phyloP scores from a whole-genome alignment of 2,329 filamentous ascomycete species.

The Aurifilum marmelostoma region DNA sequence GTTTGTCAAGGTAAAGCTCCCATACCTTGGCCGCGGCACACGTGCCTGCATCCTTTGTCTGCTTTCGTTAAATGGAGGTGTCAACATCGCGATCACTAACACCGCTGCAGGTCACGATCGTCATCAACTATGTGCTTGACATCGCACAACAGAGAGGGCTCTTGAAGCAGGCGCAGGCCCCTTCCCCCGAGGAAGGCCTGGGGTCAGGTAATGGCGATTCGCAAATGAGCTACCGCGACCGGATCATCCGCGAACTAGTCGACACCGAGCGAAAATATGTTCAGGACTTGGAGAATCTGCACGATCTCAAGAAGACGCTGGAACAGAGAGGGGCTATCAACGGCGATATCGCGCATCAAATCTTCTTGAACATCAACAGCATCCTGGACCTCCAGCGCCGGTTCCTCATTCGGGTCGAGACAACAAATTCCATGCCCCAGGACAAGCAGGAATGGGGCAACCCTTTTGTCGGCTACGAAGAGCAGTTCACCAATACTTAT shows the following conservation, averaged over 20 bases:
- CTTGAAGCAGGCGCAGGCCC: slow-evolving; percentile 54
- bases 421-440: slow-evolving; percentile 82
- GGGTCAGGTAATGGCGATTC: slow-evolving; percentile 39
- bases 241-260: slow-evolving; percentile 89
- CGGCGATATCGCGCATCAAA: slow-evolving; percentile 88
- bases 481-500: slow-evolving; percentile 82
- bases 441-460: slow-evolving; percentile 88
- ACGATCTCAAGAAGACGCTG: slow-evolving; percentile 86
- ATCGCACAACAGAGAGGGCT: slow-evolving; percentile 78
- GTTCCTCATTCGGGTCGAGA: slow-evolving; percentile 94
- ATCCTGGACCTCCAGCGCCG: slow-evolving; percentile 94
- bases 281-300: slow-evolving; percentile 91
- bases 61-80: background rate
- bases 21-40: background rate
- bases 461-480: slow-evolving; percentile 84
- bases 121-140: slow-evolving; percentile 91
- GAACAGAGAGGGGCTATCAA: slow-evolving; percentile 87
- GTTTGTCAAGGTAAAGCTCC: slow-evolving; percentile 77
- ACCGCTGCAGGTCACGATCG: slow-evolving; percentile 71
- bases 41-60: background rate
- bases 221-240: slow-evolving; percentile 76
- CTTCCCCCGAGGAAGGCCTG: slow-evolving; percentile 57
- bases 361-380: slow-evolving; percentile 94
- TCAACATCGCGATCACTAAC: background rate
- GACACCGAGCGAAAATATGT: slow-evolving; percentile 98